Percentiles rank a stretch among this genome's conserved stretches.
Conservation (phyloP, 768 basidiomycete species). For the Lentinus tigrinus region DNA sequence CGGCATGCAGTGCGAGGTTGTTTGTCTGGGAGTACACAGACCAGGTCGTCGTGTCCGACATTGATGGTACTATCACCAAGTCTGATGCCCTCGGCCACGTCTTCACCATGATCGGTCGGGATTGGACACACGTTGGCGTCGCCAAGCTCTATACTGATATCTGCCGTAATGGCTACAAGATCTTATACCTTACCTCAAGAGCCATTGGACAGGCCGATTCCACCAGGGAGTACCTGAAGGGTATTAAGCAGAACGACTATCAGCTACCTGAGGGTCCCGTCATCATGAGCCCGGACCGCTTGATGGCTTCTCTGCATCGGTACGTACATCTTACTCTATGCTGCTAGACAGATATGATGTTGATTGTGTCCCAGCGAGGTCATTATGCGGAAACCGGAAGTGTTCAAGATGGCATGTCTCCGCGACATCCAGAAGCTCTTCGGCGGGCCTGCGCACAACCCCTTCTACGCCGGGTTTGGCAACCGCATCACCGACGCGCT, state of each 20-base stretch:
- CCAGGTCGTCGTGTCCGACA: conserved; percentile 90
- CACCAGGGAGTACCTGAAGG: conserved; percentile 90
- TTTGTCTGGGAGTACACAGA: conserved; percentile 97
- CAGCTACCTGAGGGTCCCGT: conserved; percentile 98
- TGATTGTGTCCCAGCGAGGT: conserved; percentile 68
- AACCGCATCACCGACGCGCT: conserved; percentile 98
- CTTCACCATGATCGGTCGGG: conserved; percentile 95
- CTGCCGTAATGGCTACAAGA: conserved; percentile 91
- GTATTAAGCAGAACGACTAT: conserved; percentile 94
- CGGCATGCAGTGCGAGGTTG: conserved; percentile 87
- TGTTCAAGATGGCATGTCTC: conserved; percentile 99
- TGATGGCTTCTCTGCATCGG: conserved; percentile 95
- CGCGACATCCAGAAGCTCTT: conserved; percentile 93
- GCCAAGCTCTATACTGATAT: conserved; percentile 98
- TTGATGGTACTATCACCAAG: conserved; percentile 93
- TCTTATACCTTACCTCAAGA: conserved; percentile 95
- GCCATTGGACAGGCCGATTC: conserved; percentile 98
- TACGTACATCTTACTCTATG: conserved; percentile 39
- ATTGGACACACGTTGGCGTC: conserved; percentile 97
- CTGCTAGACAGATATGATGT: background rate
- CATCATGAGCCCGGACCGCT: conserved; percentile 95
- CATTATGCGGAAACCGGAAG: conserved; percentile 97
- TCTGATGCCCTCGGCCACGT: conserved; percentile 96
- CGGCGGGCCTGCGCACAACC: conserved; percentile 63
- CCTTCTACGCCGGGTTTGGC: conserved; percentile 97